phyloP scores from a whole-genome alignment of 257 asterid species.

The Gentiana straminea region DNA sequence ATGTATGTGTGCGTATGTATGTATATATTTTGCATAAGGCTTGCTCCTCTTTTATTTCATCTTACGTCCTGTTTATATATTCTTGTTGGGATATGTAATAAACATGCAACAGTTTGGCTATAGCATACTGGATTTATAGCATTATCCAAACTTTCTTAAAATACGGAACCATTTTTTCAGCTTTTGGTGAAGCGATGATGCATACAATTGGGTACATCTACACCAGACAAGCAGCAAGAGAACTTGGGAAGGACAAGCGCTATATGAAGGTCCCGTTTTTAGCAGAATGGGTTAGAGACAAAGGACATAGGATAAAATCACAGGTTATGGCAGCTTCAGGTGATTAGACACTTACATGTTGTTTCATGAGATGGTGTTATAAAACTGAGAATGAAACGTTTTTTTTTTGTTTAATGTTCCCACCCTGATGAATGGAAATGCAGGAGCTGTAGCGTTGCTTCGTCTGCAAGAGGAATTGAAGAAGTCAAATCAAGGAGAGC shows the following conservation, averaged over 20 bases:
- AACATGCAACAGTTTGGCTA: no score
- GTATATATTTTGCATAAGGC: no score
- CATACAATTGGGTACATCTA: constrained; percentile 80
- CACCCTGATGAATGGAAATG: background rate
- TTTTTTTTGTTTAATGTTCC: background rate
- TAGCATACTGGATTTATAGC: background rate
- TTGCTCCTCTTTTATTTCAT: no score
- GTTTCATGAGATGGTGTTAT: background rate
- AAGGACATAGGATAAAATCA: constrained; percentile 56
- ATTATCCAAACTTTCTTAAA: background rate
- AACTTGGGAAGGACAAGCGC: constrained; percentile 64
- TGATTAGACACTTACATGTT: constrained; percentile 15
- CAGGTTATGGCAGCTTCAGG: constrained; percentile 80
- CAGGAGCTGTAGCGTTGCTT: constrained; percentile 62
- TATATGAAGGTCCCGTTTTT: constrained; percentile 76
- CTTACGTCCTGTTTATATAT: no score
- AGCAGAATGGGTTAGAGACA: constrained; percentile 85
- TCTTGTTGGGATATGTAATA: no score
- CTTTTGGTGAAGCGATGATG: constrained; percentile 79
- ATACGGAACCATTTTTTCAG: constrained; percentile 22
- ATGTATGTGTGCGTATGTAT: no score
- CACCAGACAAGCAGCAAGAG: constrained; percentile 78
- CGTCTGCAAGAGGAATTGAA: constrained; percentile 60
- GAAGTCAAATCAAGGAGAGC: constrained; percentile 41
- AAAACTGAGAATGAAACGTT: background rate